Percentiles rank a stretch among this genome's conserved stretches.
These are phyloP conservation scores for Aureobasidium namibiae DNA, from an alignment of 2,329 filamentous ascomycete species.

Conservation along the genomic window DNA sequence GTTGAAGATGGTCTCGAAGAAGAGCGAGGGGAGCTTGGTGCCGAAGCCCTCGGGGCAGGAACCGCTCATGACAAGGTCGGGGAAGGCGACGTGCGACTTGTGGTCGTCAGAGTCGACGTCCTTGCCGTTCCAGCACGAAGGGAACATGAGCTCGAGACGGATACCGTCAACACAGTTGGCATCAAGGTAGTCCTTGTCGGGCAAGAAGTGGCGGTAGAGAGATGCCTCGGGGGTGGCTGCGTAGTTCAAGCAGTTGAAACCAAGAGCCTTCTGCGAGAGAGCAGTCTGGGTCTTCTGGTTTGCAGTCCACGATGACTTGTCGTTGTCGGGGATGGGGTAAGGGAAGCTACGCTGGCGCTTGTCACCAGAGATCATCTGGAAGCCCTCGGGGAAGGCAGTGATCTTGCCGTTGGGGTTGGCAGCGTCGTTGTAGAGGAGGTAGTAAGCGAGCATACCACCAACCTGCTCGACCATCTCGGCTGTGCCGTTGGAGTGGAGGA, in stretches of 20 bases:
- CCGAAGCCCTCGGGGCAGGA: conserved; percentile 63
- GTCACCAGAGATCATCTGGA: conserved; percentile 76
- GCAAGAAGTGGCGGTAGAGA: conserved; percentile 72
- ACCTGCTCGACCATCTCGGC: conserved; percentile 63
- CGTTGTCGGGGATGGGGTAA: conserved; percentile 56
- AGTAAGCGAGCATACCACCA: conserved; percentile 86
- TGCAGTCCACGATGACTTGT: conserved; percentile 62
- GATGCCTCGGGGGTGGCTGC: conserved; percentile 56
- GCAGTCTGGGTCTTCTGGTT: conserved; percentile 60
- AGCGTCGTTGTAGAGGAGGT: conserved; percentile 61
- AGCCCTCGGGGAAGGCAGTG: conserved; percentile 65
- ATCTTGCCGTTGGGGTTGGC: conserved; percentile 30
- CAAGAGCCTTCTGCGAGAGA: conserved; percentile 71
- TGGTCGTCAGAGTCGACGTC: conserved; percentile 47
- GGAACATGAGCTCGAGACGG: conserved; percentile 78
- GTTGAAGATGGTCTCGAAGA: conserved; percentile 81
- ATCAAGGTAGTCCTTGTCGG: conserved; percentile 72
- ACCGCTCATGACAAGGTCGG: conserved; percentile 66
- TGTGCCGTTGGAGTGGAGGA: conserved; percentile 59
- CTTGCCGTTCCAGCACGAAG: conserved; percentile 78
- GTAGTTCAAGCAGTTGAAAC: conserved; percentile 96
- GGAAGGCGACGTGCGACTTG: conserved; percentile 66
- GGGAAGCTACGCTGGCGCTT: conserved; percentile 60
- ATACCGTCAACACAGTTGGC: conserved; percentile 73
- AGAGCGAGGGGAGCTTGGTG: conserved; percentile 62